Evolutionary conservation across 768 basidiomycete species (phyloP), one percentile per base, ranked within the genome.

Genomic region (Lentinula boryana): DNA sequence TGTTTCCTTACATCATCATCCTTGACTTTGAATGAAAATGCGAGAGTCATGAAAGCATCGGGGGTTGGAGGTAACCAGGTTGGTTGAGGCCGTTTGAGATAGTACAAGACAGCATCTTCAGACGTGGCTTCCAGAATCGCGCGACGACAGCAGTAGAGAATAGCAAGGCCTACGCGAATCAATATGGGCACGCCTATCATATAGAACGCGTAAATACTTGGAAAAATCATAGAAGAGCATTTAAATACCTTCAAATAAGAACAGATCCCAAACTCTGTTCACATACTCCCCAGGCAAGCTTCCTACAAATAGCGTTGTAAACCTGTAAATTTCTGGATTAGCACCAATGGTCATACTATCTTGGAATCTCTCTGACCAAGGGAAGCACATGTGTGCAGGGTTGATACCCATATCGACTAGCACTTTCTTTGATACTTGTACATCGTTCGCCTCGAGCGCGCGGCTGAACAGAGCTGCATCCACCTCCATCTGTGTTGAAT

Each of bases 1-100:
- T 88, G 87, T 67, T 91, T 92, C 31, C 84, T 81, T 15, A 93
- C 63, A 61, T 92, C 89, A 60, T 91, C 90, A 64, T 92, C 91
- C 67, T 88, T 92, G 62, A 92, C 71, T 69, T 88, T 91, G 63
- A 88, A 74, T 2, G 81, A 77, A n/a, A 81, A 74, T 0, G 82
- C 81, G 7, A 86, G 78, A n/a, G 82, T 71, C 35, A 92, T 70
- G 62, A 92, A 79, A 1, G 80, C 78, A 49, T 89, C 89, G 0
- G 87, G 79, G 3, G 78, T 76, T 0, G 83, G 73, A 0, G 88
- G 88, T 0, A 92, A 77, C 57, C 75, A 75, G n/a, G 72, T 68
- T 0, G 76, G 69, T 1, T 84, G 80, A 0, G 88, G 87, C 16
- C 71, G 81, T 6, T 71, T 66, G 12, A 93, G 79, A 41, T 77